Evolutionary conservation across 2,329 filamentous ascomycete genomes (phyloP).

Genomic region (Chrysoporthe austroafricana): DNA sequence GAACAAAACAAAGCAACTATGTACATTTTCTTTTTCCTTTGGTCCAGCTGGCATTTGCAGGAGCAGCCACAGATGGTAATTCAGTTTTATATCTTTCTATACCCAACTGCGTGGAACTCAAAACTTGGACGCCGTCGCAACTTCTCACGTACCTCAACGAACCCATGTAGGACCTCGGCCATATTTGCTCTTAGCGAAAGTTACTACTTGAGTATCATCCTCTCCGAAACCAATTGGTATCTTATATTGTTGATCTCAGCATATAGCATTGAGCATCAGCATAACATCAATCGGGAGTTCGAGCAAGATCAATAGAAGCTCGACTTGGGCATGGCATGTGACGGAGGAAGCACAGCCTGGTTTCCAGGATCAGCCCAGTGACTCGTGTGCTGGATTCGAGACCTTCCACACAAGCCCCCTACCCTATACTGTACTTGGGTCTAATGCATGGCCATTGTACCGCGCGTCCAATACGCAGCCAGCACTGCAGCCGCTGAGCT

Average conservation of each 20-base stretch:
- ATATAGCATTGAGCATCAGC: too few relatives aligned
- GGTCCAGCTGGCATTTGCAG: conserved; percentile 7
- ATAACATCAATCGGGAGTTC: too few relatives aligned
- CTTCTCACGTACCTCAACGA: neutral
- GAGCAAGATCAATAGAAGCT: neutral
- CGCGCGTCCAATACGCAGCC: too few relatives aligned
- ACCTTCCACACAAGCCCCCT: neutral
- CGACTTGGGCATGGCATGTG: neutral
- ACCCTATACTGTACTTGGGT: too few relatives aligned
- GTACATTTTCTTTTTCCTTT: conserved; percentile 10
- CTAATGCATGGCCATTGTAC: too few relatives aligned
- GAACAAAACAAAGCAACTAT: conserved; percentile 11
- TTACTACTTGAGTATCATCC: neutral
- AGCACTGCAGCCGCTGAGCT: too few relatives aligned
- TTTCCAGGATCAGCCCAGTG: neutral
- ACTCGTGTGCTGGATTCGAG: neutral
- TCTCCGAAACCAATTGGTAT: neutral
- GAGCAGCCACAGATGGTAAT: conserved; percentile 12
- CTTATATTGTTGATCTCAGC: neutral
- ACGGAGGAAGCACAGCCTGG: neutral
- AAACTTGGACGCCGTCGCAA: too few relatives aligned
- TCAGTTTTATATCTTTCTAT: conserved; percentile 3
- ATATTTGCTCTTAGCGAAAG: neutral
- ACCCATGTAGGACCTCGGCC: neutral
- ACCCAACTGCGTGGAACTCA: neutral